A percentile compares a stretch with the other conserved stretches of the same genome.
These are phyloP conservation scores for Cercospora berteroae DNA, from an alignment of 2,329 filamentous ascomycete genomes.

Conservation along the genomic window DNA sequence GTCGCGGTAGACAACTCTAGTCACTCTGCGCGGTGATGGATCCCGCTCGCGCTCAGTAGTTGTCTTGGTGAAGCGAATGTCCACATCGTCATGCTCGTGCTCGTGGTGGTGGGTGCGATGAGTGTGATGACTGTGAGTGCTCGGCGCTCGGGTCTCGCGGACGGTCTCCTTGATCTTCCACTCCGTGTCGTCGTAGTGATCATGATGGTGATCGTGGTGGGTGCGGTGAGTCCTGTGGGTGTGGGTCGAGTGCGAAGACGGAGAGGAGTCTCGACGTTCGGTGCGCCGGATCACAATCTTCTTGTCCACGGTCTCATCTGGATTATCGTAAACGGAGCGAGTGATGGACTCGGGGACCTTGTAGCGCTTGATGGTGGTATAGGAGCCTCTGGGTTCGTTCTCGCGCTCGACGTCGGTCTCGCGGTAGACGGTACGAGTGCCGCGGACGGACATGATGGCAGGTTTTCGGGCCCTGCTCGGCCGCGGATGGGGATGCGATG, in stretches of 20 bases:
- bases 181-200: conserved; percentile 29
- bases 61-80: conserved; percentile 43
- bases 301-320: conserved; percentile 42
- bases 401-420: conserved; percentile 48
- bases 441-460: conserved; percentile 39
- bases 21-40: conserved; percentile 32
- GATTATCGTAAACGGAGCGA: conserved; percentile 34
- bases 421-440: conserved; percentile 41
- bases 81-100: conserved; percentile 25
- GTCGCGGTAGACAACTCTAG: conserved; percentile 36
- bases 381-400: conserved; percentile 46
- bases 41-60: conserved; percentile 31
- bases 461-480: not conserved
- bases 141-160: conserved; percentile 21
- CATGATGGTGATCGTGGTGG: conserved; percentile 12
- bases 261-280: conserved; percentile 23
- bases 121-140: conserved; percentile 8
- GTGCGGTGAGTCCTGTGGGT: conserved; percentile 16
- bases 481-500: not conserved
- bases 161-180: conserved; percentile 30
- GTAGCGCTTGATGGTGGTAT: conserved; percentile 61
- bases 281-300: conserved; percentile 48
- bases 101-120: conserved; percentile 2
- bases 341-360: conserved; percentile 51
- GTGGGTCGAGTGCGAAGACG: conserved; percentile 14